A percentile compares a stretch with the other conserved stretches of the same genome.
Evolutionary conservation across 2,329 filamentous ascomycete species (phyloP).

Genomic region (Pseudocercospora fijiensis): DNA sequence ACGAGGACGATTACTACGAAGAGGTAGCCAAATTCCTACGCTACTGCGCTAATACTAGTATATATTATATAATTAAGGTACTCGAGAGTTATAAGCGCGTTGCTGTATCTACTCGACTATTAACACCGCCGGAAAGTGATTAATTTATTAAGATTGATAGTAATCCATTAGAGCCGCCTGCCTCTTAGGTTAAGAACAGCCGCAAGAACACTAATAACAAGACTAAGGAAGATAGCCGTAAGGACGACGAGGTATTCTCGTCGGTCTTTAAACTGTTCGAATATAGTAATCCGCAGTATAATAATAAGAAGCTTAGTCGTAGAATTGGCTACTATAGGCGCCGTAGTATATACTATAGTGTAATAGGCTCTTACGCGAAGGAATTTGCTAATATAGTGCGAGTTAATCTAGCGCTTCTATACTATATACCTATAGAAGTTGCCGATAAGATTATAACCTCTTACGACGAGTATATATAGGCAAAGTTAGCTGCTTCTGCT

Average conservation of each 20-base stretch:
- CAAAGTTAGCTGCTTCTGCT: not conserved
- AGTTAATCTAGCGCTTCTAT: not conserved
- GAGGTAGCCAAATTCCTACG: no score
- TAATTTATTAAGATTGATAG: not conserved
- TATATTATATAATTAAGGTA: no score
- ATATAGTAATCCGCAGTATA: not conserved
- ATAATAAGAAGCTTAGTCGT: not conserved
- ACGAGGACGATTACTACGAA: no score
- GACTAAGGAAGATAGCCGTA: not conserved
- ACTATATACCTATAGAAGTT: not conserved
- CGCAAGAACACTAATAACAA: not conserved
- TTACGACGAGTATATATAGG: not conserved
- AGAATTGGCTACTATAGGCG: not conserved
- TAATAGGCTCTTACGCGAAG: not conserved
- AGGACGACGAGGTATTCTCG: not conserved
- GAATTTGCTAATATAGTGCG: not conserved
- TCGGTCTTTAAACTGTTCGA: not conserved
- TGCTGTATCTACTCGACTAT: no score
- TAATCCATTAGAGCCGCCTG: not conserved
- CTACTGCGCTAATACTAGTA: no score
- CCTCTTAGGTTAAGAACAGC: not conserved
- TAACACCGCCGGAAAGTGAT: not conserved
- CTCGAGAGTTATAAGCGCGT: no score
- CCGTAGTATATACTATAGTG: not conserved
- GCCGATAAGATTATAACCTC: not conserved